Base-by-base conservation (phyloP, 2,329 filamentous ascomycete genomes). In the Fusarium sulawesiense region DNA sequence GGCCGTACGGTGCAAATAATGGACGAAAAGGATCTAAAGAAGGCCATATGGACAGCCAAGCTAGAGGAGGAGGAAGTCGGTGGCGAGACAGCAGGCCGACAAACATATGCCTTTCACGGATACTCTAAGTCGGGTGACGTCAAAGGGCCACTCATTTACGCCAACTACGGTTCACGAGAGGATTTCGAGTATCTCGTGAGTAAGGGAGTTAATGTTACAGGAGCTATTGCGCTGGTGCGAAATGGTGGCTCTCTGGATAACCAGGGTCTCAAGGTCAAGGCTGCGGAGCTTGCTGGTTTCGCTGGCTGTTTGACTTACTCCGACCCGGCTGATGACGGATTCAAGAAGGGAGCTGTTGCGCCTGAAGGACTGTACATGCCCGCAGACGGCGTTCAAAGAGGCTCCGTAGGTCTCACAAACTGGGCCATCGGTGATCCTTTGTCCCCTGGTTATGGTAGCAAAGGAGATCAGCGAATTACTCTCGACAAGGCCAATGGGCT, bases 371-470 rank as follows among this genome's bases (percentile, higher is more conserved):
- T 89, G 25, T 97, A 86, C 79, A 91, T 95, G 88, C 93, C 94
- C 0, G 86, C 87, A 2, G 93, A 96, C 75, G 92, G 90, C 47
- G 92, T 98, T 4, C 93, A 96, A 78, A 87, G 95, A 76, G 94
- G 92, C 6, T 87, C 89, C 7, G 96, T 98, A 27, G 91, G 91
- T 66, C 81, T 97, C 73, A 92, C 88, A 82, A 94, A 89, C 76
- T 94, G 91, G 89, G 88, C 97, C 6, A 81, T 97, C 1, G 96
- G 96, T 40, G 96, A 99, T 79, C 91, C 94, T n/a, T 85, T 98
- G 46, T 97, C 93, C 0, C 96, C 96, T 4, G 94, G 94, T 7
- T 94, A 90, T 85, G 90, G 93, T 62, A 94, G 91, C 79, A 89
- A 86, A 47, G 85, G 88, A 71, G 87, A 88, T 9, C 82, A 87